These are phyloP conservation scores for Balakata baccata DNA, from an alignment of 345 rosid genomes.

Conservation along the genomic window DNA sequence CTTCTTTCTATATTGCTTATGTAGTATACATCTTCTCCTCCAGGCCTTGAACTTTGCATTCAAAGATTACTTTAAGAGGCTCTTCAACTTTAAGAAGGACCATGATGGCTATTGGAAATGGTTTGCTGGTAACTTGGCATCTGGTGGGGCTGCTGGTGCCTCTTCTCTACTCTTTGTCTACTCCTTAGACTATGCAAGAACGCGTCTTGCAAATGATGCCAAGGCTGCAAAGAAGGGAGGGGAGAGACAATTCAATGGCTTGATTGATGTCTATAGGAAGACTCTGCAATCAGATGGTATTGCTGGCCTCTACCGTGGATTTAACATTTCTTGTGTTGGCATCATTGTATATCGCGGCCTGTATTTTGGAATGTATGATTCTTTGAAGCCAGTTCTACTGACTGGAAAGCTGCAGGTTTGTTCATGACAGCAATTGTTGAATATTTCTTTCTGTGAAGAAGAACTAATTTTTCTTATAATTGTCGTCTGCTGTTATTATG, in stretches of 20 bases:
- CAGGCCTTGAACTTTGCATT: constrained; percentile 30
- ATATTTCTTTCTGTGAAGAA: no score
- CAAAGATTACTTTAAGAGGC: constrained; percentile 26
- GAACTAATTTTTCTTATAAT: no score
- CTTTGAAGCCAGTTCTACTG: constrained; percentile 32
- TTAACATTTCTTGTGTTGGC: constrained; percentile 30
- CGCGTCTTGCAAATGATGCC: constrained; percentile 20
- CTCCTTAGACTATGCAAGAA: constrained; percentile 26
- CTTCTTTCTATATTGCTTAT: no score
- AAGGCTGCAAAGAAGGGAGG: constrained; percentile 22
- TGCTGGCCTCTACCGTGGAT: constrained; percentile 30
- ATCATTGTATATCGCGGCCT: constrained; percentile 30
- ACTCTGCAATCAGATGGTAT: constrained; percentile 24
- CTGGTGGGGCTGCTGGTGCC: constrained; percentile 26
- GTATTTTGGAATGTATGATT: constrained; percentile 35
- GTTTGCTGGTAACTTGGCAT: constrained; percentile 28
- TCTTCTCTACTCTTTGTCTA: constrained; percentile 16
- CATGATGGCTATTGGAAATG: constrained; percentile 28
- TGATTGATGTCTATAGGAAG: constrained; percentile 31
- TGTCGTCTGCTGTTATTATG: no score
- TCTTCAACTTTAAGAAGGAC: constrained; percentile 29
- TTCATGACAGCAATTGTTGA: no score
- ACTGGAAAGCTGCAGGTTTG: constrained; percentile 13
- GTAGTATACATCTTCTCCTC: neutral
- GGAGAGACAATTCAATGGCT: constrained; percentile 27